These are phyloP conservation scores for Penicillium sp. DNA, from an alignment of 2,329 filamentous ascomycete genomes.

Conservation along the genomic window DNA sequence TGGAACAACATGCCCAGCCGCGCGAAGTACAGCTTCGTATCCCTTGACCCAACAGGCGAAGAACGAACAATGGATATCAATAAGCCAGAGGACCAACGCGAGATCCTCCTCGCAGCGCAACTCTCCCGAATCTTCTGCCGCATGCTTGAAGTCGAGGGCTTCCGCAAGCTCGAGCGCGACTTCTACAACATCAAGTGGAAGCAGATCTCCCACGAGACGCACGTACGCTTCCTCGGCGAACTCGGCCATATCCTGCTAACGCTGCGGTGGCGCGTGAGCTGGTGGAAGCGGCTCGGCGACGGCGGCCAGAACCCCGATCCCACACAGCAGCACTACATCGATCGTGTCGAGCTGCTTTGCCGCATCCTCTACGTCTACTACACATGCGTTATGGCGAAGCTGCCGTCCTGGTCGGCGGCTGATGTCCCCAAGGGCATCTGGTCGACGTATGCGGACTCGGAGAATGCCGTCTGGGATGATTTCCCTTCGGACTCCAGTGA, in stretches of 20 bases:
- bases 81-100: slow-evolving; percentile 33
- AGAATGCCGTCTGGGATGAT: slow-evolving; percentile 41
- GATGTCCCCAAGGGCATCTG: slow-evolving; percentile 39
- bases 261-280: slow-evolving; percentile 45
- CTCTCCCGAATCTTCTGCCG: slow-evolving; percentile 46
- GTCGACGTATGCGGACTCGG: slow-evolving; percentile 43
- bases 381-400: slow-evolving; percentile 41
- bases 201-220: slow-evolving; percentile 41
- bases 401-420: slow-evolving; percentile 38
- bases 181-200: slow-evolving; percentile 48
- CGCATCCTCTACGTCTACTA: slow-evolving; percentile 48
- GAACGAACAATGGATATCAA: slow-evolving; percentile 41
- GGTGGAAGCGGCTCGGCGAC: slow-evolving; percentile 45
- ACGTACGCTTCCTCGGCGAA: slow-evolving; percentile 39
- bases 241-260: slow-evolving; percentile 42
- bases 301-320: slow-evolving; percentile 35
- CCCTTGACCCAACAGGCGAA: slow-evolving; percentile 24
- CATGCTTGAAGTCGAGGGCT: slow-evolving; percentile 47
- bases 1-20: slow-evolving; percentile 49
- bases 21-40: slow-evolving; percentile 42
- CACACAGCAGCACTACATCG: slow-evolving; percentile 38
- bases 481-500: slow-evolving; percentile 40
- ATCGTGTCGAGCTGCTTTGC: slow-evolving; percentile 41
- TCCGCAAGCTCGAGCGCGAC: slow-evolving; percentile 42
- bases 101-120: slow-evolving; percentile 44